Conservation (phyloP, 306 rosid species). For the Quercus parvula region DNA sequence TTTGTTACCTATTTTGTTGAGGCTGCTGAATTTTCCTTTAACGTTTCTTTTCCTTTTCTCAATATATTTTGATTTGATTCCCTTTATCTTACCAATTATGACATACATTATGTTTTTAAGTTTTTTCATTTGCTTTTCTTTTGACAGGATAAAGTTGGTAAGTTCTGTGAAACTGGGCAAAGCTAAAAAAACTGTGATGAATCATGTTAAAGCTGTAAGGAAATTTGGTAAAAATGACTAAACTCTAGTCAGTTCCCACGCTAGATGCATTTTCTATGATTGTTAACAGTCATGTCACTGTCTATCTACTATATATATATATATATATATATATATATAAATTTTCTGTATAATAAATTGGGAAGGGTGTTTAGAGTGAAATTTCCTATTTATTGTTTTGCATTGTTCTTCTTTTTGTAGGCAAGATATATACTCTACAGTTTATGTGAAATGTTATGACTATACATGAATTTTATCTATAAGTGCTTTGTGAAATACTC, state of each 20-base stretch:
- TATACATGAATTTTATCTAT: neutral
- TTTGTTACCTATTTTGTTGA: neutral
- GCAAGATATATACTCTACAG: neutral
- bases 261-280: constrained; percentile 1
- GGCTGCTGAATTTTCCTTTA: neutral
- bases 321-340: neutral
- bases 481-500: neutral
- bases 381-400: neutral
- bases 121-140: constrained; percentile 28
- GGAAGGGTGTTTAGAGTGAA: neutral
- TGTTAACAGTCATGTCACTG: neutral
- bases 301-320: no score
- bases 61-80: neutral
- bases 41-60: neutral
- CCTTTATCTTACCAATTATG: neutral
- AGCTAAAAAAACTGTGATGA: constrained; percentile 27
- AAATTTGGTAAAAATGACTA: constrained; percentile 28
- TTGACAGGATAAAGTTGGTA: constrained; percentile 95
- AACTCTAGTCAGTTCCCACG: constrained; percentile 5
- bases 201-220: constrained; percentile 37
- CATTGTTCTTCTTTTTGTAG: neutral
- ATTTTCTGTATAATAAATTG: neutral
- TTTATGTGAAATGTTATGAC: neutral
- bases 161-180: constrained; percentile 47
- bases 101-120: neutral